Conservation (phyloP, 371 early-diverging fungal species). For the Chytridiales sp. region DNA sequence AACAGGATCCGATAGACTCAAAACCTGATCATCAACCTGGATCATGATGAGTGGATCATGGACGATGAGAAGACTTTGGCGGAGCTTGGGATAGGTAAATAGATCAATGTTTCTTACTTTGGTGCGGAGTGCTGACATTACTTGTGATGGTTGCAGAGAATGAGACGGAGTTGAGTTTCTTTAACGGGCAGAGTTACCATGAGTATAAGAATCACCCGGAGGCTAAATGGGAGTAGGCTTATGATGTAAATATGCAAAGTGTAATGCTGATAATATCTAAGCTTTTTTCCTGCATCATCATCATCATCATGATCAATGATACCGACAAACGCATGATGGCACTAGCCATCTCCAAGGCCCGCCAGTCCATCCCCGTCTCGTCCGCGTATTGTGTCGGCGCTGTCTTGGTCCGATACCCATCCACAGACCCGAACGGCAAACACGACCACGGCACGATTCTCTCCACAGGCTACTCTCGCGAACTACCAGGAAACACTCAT, state of each 20-base stretch:
- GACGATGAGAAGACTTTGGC: slow-evolving; percentile 63
- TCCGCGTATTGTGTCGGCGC: slow-evolving; percentile 94
- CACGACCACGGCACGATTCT: slow-evolving; percentile 49
- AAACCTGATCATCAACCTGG: slow-evolving; percentile 84
- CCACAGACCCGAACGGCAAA: background rate
- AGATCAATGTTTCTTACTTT: slow-evolving; percentile 15
- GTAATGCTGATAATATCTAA: too few species aligned
- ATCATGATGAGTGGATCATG: slow-evolving; percentile 69
- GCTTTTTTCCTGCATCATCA: too few species aligned
- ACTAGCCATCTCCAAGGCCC: slow-evolving; percentile 76
- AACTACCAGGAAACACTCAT: slow-evolving; percentile 88
- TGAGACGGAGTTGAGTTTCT: slow-evolving; percentile 84
- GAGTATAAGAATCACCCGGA: slow-evolving; percentile 75
- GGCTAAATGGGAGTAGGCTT: slow-evolving; percentile 75
- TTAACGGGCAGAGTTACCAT: slow-evolving; percentile 71
- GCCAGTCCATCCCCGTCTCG: slow-evolving; percentile 69
- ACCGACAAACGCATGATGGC: too few species aligned
- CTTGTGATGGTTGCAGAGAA: slow-evolving; percentile 52
- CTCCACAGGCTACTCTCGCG: slow-evolving; percentile 78
- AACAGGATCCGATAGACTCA: slow-evolving; percentile 22
- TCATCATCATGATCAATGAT: too few species aligned
- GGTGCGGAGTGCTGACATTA: background rate
- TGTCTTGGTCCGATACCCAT: slow-evolving; percentile 57
- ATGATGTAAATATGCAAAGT: too few species aligned
- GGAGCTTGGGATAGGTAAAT: slow-evolving; percentile 66